These are phyloP conservation scores for Mangifera indica DNA, from an alignment of 345 rosid genomes.

Conservation along the genomic window DNA sequence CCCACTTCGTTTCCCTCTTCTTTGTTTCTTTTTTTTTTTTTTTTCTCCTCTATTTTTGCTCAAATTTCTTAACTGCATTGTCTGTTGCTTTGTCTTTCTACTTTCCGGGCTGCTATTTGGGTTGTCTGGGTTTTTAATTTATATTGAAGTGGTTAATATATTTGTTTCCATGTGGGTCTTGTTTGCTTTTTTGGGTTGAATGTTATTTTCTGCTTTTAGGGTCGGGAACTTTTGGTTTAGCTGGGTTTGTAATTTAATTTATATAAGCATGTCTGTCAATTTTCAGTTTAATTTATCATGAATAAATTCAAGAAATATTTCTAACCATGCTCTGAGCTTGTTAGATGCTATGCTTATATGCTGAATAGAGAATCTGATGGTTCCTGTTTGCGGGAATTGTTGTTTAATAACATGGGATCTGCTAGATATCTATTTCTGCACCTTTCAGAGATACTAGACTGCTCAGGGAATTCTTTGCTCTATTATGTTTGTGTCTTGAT, in stretches of 20 bases:
- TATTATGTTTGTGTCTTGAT: no score
- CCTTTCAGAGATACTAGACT: no score
- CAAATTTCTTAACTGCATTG: neutral
- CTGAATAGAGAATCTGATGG: neutral
- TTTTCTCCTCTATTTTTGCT: neutral
- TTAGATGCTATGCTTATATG: neutral
- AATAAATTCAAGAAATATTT: no score
- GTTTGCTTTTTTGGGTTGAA: neutral
- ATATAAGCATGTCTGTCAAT: no score
- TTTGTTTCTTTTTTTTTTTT: neutral
- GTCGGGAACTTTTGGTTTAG: neutral
- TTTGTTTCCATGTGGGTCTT: neutral
- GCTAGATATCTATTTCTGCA: no score
- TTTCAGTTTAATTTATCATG: neutral
- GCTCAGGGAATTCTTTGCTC: no score
- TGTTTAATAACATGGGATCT: neutral
- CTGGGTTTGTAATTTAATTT: no score
- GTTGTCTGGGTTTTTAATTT: neutral
- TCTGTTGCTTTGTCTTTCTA: neutral
- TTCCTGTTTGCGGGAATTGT: neutral
- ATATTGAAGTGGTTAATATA: neutral
- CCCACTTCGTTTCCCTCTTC: neutral
- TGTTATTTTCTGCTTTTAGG: neutral
- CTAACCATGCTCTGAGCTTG: neutral
- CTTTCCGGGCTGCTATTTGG: neutral